Base-by-base conservation (phyloP, 108 stramenopile species). In the Fragilariopsis cylindrus region DNA sequence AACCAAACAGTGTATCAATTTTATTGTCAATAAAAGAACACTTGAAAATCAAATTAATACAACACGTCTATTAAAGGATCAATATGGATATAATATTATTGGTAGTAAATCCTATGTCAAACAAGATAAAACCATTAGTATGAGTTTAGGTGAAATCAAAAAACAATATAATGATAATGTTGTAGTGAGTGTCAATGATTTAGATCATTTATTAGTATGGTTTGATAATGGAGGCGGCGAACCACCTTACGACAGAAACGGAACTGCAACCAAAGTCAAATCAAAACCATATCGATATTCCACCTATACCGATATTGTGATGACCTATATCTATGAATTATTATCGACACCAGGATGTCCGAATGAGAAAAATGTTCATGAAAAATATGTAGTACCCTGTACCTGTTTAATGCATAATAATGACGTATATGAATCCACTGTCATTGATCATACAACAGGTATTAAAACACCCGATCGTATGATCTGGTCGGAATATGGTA, bases 251-350 rank as follows among this genome's bases (percentile, higher is more conserved):
- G n/a, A n/a, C n/a, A n/a, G n/a, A n/a, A n/a, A n/a, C n/a, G n/a
- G n/a, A n/a, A n/a, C 19, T 19, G 19, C 19, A 19, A 19, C 0
- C 19, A 19, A 0, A 19, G 19, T 19, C 19, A 19, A 19, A 19
- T 21, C 21, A 21, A 21, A 21, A 30, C 58, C 58, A 11, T 40
- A 60, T 60, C 58, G 58, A 60, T 60, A 63, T 44, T 63, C 62
- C 16, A 63, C 43, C 62, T 63, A 63, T n/a, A 63, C 62, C 43
- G 62, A 63, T n/a, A 63, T 63, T 42, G 62, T 63, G 7, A 11
- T 42, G 43, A 9, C 46, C 1, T 63, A 63, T 43, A 44, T 15
- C 7, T 63, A 63, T 15, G 62, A 63, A 45, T 44, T 63, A n/a
- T 63, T 63, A 44, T 18, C 13, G 5, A 63, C 62, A 5, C 39